Conservation (phyloP, 257 asterid genomes). For the Petrea volubilis region DNA sequence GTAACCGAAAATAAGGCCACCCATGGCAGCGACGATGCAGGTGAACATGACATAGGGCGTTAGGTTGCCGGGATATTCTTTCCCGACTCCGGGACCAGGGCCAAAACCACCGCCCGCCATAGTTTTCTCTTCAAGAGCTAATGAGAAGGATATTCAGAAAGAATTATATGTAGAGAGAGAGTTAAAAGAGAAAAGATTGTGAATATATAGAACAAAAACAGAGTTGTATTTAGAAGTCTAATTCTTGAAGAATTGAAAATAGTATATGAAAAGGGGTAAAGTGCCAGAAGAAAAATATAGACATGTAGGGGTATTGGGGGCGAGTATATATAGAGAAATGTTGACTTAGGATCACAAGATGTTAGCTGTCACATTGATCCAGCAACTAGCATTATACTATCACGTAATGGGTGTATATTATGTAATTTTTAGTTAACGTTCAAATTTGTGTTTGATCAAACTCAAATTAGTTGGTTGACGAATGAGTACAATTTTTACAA, state of each 20-base stretch:
- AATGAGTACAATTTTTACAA: no score
- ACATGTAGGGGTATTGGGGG: not conserved
- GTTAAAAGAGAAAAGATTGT: not conserved
- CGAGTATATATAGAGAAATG: conserved; percentile 43
- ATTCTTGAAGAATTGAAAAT: not conserved
- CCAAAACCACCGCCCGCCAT: conserved; percentile 85
- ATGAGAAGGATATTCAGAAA: not conserved
- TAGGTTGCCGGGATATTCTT: conserved; percentile 70
- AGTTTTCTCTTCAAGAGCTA: not conserved
- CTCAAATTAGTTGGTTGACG: no score
- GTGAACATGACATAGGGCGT: conserved; percentile 69
- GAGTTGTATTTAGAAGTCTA: not conserved
- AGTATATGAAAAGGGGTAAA: not conserved
- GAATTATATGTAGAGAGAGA: not conserved
- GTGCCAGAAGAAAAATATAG: not conserved
- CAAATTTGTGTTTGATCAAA: no score
- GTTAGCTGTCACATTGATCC: conserved; percentile 41
- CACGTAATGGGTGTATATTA: not conserved
- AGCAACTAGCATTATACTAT: not conserved
- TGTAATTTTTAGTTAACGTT: not conserved
- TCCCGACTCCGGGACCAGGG: conserved; percentile 50
- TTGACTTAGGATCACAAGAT: conserved; percentile 1
- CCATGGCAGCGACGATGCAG: conserved; percentile 90
- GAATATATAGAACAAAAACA: no score
- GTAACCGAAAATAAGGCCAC: conserved; percentile 88